phyloP scores from a whole-genome alignment of 169 alveolate genomes.

The Cytauxzoon felis region DNA sequence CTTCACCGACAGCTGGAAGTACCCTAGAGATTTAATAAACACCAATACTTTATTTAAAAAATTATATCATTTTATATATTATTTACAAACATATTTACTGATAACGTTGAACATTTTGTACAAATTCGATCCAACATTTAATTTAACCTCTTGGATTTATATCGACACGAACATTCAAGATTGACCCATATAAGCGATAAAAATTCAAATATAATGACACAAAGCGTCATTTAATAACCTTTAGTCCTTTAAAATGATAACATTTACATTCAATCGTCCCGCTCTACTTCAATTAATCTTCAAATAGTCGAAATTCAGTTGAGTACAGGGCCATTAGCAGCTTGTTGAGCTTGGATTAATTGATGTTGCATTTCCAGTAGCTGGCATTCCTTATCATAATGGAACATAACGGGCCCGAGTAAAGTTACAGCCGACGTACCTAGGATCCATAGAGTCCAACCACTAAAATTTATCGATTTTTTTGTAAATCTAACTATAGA shows the following conservation, averaged over 20 bases:
- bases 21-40: too few relatives aligned
- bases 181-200: too few relatives aligned
- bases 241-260: too few relatives aligned
- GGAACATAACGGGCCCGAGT: slow-evolving; percentile 75
- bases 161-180: too few relatives aligned
- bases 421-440: slow-evolving; percentile 74
- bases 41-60: not conserved
- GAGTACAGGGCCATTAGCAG: slow-evolving; percentile 71
- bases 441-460: slow-evolving; percentile 75
- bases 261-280: too few relatives aligned
- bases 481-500: slow-evolving; percentile 27
- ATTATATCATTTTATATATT: not conserved
- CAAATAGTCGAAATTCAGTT: too few relatives aligned
- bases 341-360: slow-evolving; percentile 74
- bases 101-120: not conserved
- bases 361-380: slow-evolving; percentile 75
- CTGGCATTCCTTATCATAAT: slow-evolving; percentile 76
- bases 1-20: too few relatives aligned
- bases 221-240: too few relatives aligned
- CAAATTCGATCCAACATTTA: too few relatives aligned
- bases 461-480: slow-evolving; percentile 57
- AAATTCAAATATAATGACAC: too few relatives aligned
- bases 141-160: too few relatives aligned
- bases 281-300: too few relatives aligned
- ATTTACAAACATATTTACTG: not conserved